phyloP scores from a whole-genome alignment of 768 basidiomycete species.

The Lentinula sp. region DNA sequence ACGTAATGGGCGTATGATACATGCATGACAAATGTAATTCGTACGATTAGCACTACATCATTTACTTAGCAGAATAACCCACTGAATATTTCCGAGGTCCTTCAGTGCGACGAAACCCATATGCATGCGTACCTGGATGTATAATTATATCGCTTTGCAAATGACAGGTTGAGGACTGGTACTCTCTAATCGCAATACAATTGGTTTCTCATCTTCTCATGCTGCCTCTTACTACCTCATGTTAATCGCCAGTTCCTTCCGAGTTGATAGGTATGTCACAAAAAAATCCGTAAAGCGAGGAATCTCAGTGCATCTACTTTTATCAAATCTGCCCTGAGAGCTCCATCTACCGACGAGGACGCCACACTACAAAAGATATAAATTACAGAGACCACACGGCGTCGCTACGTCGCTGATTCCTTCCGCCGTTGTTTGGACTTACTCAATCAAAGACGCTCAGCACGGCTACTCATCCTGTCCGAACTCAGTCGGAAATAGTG shows the following conservation, averaged over 20 bases:
- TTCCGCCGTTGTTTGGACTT: neutral
- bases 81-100: no score
- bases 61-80: no score
- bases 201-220: neutral
- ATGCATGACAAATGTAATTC: no score
- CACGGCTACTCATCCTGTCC: neutral
- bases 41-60: no score
- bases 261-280: conserved; percentile 1
- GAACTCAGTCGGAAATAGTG: neutral
- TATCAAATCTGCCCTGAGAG: neutral
- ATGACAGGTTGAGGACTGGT: neutral
- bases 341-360: neutral
- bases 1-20: no score
- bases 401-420: neutral
- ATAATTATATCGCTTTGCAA: neutral
- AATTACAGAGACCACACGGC: neutral
- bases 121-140: neutral
- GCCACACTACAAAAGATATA: neutral
- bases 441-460: neutral
- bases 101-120: no score
- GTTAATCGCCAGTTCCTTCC: neutral
- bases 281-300: neutral
- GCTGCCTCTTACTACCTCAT: neutral
- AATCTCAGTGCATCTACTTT: neutral
- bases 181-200: neutral